A percentile compares a stretch with the other conserved stretches of the same genome.
These are phyloP conservation scores for Endocalyx cinctus DNA, from an alignment of 2,329 filamentous ascomycete species.

Conservation along the genomic window DNA sequence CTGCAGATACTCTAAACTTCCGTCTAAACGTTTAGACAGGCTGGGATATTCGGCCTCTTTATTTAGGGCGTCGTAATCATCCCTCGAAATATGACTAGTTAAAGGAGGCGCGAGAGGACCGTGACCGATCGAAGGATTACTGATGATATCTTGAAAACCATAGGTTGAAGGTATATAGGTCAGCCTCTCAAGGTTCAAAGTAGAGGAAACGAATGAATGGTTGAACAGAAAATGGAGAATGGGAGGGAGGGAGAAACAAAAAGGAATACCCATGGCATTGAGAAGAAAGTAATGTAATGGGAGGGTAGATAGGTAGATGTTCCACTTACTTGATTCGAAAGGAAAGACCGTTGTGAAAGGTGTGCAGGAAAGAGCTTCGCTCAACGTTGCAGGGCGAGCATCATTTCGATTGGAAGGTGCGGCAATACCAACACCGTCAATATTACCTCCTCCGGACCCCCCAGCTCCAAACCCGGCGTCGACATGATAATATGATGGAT, in stretches of 20 bases:
- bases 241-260: not conserved
- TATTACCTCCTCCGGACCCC: too few species aligned
- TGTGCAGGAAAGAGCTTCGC: conserved; percentile 76
- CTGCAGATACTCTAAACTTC: conserved; percentile 69
- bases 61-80: conserved; percentile 65
- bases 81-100: conserved; percentile 44
- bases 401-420: conserved; percentile 8
- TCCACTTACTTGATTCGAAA: conserved; percentile 65
- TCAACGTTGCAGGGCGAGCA: conserved; percentile 54
- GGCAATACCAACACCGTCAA: too few species aligned
- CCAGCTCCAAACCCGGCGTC: too few species aligned
- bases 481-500: too few species aligned
- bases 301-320: conserved; percentile 7
- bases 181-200: conserved; percentile 4
- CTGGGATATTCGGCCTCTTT: conserved; percentile 57
- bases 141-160: conserved; percentile 54
- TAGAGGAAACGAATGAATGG: not conserved
- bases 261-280: conserved; percentile 11
- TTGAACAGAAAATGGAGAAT: not conserved
- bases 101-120: conserved; percentile 49
- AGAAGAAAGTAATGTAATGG: conserved; percentile 3
- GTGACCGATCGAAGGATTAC: conserved; percentile 57
- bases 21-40: conserved; percentile 62
- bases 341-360: conserved; percentile 77
- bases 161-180: conserved; percentile 7